Evolutionary conservation across 2,329 filamentous ascomycete genomes (phyloP).

Genomic region (Shiraia bambusicola): DNA sequence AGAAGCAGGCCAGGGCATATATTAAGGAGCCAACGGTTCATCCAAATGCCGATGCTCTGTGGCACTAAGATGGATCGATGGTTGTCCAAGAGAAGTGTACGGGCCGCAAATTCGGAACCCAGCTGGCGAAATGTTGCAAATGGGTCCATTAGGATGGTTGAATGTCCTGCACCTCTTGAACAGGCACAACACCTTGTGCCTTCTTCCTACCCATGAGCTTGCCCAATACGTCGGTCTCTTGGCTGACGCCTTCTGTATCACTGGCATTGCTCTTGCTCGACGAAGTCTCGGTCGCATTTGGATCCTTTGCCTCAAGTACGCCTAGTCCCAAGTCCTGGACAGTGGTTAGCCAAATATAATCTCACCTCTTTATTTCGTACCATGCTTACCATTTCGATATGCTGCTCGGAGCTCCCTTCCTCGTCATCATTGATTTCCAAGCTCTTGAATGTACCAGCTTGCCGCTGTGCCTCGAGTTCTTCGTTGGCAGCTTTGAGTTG

Average conservation of each 20-base stretch:
- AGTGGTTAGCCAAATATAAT: conserved; percentile 9
- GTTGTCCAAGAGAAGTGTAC: no score
- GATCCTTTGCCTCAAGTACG: conserved; percentile 47
- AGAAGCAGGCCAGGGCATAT: conserved; percentile 55
- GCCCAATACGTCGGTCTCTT: conserved; percentile 37
- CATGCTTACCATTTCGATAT: conserved; percentile 46
- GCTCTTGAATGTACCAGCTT: conserved; percentile 41
- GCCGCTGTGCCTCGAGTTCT: conserved; percentile 44
- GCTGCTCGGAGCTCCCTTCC: conserved; percentile 30
- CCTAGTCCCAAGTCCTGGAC: conserved; percentile 48
- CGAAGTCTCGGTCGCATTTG: conserved; percentile 21
- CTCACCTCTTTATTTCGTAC: background rate
- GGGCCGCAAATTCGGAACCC: no score
- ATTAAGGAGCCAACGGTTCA: conserved; percentile 55
- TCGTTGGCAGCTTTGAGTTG: conserved; percentile 48
- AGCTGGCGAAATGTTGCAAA: background rate
- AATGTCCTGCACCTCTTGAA: conserved; percentile 34
- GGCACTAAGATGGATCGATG: conserved; percentile 23
- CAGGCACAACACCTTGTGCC: conserved; percentile 18
- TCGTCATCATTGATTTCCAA: conserved; percentile 41
- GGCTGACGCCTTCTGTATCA: conserved; percentile 19
- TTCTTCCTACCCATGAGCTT: conserved; percentile 42
- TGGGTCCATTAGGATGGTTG: conserved; percentile 12
- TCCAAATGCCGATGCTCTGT: conserved; percentile 52
- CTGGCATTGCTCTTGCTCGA: conserved; percentile 24